phyloP scores from a whole-genome alignment of 257 asterid genomes.

The Knoxia roxburghii region DNA sequence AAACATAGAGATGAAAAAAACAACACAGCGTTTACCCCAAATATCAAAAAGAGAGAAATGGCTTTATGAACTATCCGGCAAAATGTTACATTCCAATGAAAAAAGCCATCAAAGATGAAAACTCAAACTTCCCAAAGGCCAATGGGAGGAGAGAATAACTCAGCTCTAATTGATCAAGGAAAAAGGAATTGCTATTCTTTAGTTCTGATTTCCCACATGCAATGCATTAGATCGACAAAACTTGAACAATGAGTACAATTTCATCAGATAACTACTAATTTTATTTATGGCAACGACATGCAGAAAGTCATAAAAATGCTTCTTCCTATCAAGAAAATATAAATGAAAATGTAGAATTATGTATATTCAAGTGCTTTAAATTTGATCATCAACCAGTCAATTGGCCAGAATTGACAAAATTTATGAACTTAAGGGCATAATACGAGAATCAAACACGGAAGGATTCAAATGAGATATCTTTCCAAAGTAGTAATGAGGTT shows the following conservation, averaged over 20 bases:
- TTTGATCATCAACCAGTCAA: not conserved
- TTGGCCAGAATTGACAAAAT: not conserved
- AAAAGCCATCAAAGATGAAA: not conserved
- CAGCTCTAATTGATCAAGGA: not conserved
- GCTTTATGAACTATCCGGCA: not conserved
- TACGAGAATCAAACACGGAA: too few relatives aligned
- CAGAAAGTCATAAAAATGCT: too few relatives aligned
- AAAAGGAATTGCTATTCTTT: too few relatives aligned
- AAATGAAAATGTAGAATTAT: too few relatives aligned
- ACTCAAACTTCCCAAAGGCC: not conserved
- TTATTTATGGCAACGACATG: too few relatives aligned
- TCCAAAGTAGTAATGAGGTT: not conserved
- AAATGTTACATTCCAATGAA: not conserved
- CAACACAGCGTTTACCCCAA: not conserved
- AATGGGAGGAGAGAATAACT: not conserved
- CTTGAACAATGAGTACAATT: not conserved
- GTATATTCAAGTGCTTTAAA: too few relatives aligned
- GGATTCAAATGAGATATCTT: not conserved
- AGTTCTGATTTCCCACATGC: not conserved
- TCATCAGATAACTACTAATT: not conserved
- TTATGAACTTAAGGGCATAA: too few relatives aligned
- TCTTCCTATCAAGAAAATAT: too few relatives aligned
- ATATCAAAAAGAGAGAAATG: not conserved
- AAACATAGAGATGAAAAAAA: not conserved
- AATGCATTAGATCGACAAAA: too few relatives aligned